phyloP scores from a whole-genome alignment of 1,139 yeast genomes.

The Diutina scorzettiae region DNA sequence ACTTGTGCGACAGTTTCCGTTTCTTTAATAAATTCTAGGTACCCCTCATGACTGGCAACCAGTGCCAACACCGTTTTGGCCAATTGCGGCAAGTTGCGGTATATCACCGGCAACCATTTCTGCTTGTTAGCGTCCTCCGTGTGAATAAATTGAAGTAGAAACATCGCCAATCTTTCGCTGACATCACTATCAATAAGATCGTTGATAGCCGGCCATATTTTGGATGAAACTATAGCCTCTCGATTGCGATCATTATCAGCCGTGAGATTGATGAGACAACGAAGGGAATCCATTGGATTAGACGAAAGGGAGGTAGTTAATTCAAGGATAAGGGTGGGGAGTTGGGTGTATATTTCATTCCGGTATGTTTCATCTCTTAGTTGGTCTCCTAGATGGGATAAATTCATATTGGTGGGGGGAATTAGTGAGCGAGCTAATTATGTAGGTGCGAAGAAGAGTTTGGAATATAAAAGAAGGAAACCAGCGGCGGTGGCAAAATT shows the following conservation, averaged over 20 bases:
- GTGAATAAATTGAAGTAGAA: background rate
- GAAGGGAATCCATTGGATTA: background rate
- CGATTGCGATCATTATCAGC: conserved; percentile 2
- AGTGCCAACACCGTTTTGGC: background rate
- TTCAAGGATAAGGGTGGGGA: no score
- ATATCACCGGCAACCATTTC: background rate
- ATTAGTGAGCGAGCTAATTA: no score
- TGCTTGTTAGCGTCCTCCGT: background rate
- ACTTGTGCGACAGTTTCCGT: background rate
- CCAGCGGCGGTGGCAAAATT: no score
- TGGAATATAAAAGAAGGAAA: no score
- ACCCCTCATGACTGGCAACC: background rate
- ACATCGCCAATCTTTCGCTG: background rate
- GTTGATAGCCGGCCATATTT: no score
- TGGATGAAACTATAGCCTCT: no score
- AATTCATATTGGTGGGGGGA: background rate
- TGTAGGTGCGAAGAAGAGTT: no score
- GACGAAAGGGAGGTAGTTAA: no score
- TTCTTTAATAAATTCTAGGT: background rate
- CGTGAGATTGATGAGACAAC: background rate
- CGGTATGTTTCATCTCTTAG: no score
- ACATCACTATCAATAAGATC: no score
- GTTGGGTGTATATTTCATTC: no score
- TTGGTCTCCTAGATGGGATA: background rate
- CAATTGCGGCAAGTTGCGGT: background rate